phyloP scores from a whole-genome alignment of 2,329 filamentous ascomycete genomes.

The Pseudopyricularia javanii region DNA sequence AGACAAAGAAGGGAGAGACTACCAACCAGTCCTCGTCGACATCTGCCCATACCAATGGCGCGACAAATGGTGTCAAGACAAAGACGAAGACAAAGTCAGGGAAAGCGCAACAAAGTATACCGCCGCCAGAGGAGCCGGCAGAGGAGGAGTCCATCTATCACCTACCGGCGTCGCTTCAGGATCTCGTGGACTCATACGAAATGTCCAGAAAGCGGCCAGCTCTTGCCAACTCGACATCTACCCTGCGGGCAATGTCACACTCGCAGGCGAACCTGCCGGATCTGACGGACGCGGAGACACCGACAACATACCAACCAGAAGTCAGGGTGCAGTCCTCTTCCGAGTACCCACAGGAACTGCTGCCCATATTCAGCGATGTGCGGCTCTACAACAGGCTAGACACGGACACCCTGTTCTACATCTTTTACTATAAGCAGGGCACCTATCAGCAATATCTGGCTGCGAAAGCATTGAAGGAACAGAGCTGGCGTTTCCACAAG shows the following conservation, averaged over 20 bases:
- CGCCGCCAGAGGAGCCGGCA: slow-evolving; percentile 22
- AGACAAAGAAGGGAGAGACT: slow-evolving; percentile 5
- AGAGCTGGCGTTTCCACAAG: slow-evolving; percentile 99
- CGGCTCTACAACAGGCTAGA: slow-evolving; percentile 81
- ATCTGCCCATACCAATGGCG: slow-evolving; percentile 36
- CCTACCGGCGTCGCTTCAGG: slow-evolving; percentile 75
- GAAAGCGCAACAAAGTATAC: background rate
- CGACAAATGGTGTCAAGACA: slow-evolving; percentile 37
- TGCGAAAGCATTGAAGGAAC: slow-evolving; percentile 92
- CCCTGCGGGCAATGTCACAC: slow-evolving; percentile 61
- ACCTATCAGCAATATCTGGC: slow-evolving; percentile 92
- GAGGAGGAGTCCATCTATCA: slow-evolving; percentile 83
- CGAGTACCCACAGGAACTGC: slow-evolving; percentile 86
- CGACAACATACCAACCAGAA: slow-evolving; percentile 73
- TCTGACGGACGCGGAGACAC: slow-evolving; percentile 66
- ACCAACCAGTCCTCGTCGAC: slow-evolving; percentile 9
- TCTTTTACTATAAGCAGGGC: slow-evolving; percentile 97
- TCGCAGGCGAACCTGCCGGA: slow-evolving; percentile 68
- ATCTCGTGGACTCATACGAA: slow-evolving; percentile 86
- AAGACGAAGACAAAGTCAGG: slow-evolving; percentile 8
- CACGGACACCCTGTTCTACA: slow-evolving; percentile 92
- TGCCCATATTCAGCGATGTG: slow-evolving; percentile 84
- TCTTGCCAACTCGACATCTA: slow-evolving; percentile 49
- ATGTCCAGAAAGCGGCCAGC: slow-evolving; percentile 59
- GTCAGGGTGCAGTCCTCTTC: slow-evolving; percentile 55